Conservation (phyloP, 2,329 filamentous ascomycete genomes). For the Didymella arachidicola region DNA sequence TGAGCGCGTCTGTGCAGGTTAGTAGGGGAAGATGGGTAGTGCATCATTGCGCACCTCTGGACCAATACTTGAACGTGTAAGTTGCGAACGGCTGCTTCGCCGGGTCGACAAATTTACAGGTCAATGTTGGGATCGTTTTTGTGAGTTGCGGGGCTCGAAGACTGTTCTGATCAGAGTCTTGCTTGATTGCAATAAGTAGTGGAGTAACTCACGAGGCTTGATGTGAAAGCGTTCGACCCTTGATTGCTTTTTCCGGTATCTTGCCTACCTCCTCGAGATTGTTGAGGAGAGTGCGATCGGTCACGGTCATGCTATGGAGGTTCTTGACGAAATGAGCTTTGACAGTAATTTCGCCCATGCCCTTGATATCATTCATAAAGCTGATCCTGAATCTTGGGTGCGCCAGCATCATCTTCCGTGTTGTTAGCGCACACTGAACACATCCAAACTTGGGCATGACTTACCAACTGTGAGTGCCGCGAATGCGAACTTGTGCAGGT, state of each 20-base stretch:
- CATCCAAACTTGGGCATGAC: background rate
- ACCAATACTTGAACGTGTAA: constrained; percentile 34
- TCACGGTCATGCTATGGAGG: background rate
- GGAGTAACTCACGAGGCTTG: constrained; percentile 16
- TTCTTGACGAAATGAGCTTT: constrained; percentile 20
- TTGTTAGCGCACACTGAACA: background rate
- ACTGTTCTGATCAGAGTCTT: background rate
- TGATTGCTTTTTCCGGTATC: constrained; percentile 35
- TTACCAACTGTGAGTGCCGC: constrained; percentile 27
- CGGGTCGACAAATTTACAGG: background rate
- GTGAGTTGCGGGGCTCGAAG: background rate
- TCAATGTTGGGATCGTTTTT: background rate
- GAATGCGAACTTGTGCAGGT: constrained; percentile 32
- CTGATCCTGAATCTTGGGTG: background rate
- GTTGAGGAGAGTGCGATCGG: background rate
- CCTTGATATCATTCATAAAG: constrained; percentile 18
- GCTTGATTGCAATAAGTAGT: background rate
- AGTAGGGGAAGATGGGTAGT: background rate
- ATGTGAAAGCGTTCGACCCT: constrained; percentile 29
- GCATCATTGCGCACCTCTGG: constrained; percentile 15
- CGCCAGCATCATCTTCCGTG: constrained; percentile 15
- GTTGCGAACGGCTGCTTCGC: constrained; percentile 21
- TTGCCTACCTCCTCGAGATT: background rate
- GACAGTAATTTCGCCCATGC: constrained; percentile 29
- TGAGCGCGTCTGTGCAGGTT: constrained; percentile 30